Conservation (phyloP, 2,329 filamentous ascomycete genomes). For the Xylaria sp. region DNA sequence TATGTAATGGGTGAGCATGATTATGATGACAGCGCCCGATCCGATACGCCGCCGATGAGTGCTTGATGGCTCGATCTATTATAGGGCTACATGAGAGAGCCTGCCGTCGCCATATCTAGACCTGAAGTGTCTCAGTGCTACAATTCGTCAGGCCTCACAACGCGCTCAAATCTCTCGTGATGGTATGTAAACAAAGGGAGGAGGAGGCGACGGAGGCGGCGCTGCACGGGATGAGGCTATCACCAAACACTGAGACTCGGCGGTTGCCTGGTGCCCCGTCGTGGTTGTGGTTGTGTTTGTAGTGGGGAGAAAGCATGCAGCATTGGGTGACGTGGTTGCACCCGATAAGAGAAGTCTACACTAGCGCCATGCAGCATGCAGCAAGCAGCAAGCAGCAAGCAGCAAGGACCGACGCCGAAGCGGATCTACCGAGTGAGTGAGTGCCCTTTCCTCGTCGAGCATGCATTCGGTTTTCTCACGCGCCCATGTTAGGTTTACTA, state of each 20-base stretch:
- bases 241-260: conserved; percentile 38
- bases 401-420: not conserved
- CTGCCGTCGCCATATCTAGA: conserved; percentile 1
- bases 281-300: conserved; percentile 33
- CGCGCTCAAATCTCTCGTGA: not conserved
- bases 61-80: conserved; percentile 18
- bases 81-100: conserved; percentile 19
- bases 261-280: conserved; percentile 41
- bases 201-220: conserved; percentile 6
- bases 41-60: conserved; percentile 20
- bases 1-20: conserved; percentile 18
- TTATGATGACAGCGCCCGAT: conserved; percentile 19
- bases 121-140: not conserved
- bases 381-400: not conserved
- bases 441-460: not conserved
- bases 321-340: conserved; percentile 46
- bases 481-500: conserved; percentile 2
- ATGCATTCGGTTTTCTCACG: conserved; percentile 9
- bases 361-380: not conserved
- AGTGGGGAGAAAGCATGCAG: conserved; percentile 39
- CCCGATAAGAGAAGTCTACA: conserved; percentile 39
- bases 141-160: conserved; percentile 5
- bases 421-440: conserved; percentile 7
- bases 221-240: conserved; percentile 41
- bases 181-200: conserved; percentile 24